Conservation (phyloP, 257 asterid species). For the Forsythia viridissima region DNA sequence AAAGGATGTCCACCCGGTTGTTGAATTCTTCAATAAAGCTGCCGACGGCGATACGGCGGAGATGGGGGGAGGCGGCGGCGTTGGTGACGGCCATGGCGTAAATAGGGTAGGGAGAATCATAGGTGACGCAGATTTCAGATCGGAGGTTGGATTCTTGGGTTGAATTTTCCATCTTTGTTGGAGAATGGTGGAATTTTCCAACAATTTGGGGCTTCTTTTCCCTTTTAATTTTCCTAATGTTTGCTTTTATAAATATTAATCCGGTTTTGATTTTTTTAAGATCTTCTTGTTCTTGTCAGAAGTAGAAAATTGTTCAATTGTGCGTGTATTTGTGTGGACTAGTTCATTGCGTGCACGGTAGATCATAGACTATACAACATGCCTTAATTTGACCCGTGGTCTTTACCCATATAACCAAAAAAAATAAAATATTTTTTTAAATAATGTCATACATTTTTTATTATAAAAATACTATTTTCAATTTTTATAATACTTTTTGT, state of each 20-base stretch:
- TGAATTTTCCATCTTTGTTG: constrained; percentile 44
- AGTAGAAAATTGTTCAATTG: neutral
- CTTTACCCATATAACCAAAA: too few relatives aligned
- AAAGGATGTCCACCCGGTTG: constrained; percentile 76
- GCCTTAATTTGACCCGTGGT: neutral
- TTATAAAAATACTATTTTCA: too few relatives aligned
- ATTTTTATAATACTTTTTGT: too few relatives aligned
- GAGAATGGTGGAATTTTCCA: neutral
- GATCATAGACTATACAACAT: neutral
- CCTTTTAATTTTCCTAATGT: neutral
- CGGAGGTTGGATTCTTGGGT: constrained; percentile 45
- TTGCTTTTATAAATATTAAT: neutral
- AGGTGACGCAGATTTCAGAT: constrained; percentile 50
- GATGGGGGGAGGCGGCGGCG: constrained; percentile 47
- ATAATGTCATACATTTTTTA: too few relatives aligned
- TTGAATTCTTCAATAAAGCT: constrained; percentile 70
- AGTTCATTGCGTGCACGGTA: too few relatives aligned
- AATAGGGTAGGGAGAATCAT: constrained; percentile 59
- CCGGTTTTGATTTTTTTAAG: neutral
- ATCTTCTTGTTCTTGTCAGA: neutral
- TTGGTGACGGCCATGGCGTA: constrained; percentile 56
- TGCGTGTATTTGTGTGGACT: neutral
- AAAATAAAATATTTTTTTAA: too few relatives aligned
- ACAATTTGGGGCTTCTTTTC: neutral
- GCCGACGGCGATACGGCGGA: constrained; percentile 63